Conservation (phyloP, 108 stramenopile genomes). For the Fistulifera solaris region DNA sequence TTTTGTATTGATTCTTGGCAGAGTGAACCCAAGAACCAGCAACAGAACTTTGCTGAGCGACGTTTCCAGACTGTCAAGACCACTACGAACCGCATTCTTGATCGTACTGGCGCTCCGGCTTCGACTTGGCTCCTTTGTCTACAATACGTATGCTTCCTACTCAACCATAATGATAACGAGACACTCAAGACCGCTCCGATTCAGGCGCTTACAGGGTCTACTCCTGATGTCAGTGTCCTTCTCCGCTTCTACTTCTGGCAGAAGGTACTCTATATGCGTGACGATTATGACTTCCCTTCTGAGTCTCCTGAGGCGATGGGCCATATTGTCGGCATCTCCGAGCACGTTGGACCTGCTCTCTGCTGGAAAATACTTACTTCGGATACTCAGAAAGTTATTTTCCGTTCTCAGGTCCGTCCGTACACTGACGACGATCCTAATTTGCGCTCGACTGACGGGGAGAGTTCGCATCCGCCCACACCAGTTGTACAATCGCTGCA, state of each 20-base stretch:
- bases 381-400: too few species aligned
- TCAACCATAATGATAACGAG: conserved; percentile 1
- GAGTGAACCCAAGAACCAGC: conserved; percentile 14
- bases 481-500: too few species aligned
- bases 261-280: conserved; percentile 10
- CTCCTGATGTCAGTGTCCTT: conserved; percentile 17
- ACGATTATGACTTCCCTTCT: too few species aligned
- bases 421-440: too few species aligned
- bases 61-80: conserved; percentile 11
- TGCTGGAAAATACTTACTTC: too few species aligned
- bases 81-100: conserved; percentile 5
- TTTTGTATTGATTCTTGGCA: conserved; percentile 7
- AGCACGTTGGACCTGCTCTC: too few species aligned
- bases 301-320: too few species aligned
- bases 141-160: too few species aligned
- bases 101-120: conserved; percentile 17
- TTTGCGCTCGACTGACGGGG: too few species aligned
- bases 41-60: conserved; percentile 18
- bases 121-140: conserved; percentile 14
- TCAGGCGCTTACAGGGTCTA: not conserved
- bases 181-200: not conserved
- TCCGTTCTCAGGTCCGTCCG: too few species aligned
- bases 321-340: too few species aligned
- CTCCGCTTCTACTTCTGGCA: conserved; percentile 12
- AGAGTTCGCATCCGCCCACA: too few species aligned